These are phyloP conservation scores for Gamarada debralockiae DNA, from an alignment of 495 filamentous ascomycete species.

Conservation along the genomic window DNA sequence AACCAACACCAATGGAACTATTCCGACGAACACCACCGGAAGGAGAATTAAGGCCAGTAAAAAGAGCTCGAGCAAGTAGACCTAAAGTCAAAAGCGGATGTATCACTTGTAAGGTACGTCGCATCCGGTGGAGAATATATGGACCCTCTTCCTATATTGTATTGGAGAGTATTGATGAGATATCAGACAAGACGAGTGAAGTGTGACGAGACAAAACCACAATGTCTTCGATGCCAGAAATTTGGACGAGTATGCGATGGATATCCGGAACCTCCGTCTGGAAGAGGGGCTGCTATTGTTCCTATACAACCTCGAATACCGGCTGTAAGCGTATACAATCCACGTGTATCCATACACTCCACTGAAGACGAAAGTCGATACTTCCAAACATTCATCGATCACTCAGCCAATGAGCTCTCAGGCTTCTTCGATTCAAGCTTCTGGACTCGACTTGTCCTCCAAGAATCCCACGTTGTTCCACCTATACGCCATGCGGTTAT, in stretches of 20 bases:
- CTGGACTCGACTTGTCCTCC: conserved; percentile 53
- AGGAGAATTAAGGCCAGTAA: conserved; percentile 2
- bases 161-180: neutral
- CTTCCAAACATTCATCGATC: conserved; percentile 56
- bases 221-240: conserved; percentile 47
- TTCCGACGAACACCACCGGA: conserved; percentile 8
- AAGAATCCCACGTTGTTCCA: conserved; percentile 54
- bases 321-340: conserved; percentile 1
- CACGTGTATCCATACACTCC: conserved; percentile 10
- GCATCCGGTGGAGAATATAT: neutral
- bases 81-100: conserved; percentile 25
- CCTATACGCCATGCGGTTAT: conserved; percentile 63
- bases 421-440: conserved; percentile 53
- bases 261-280: conserved; percentile 15
- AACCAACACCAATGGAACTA: conserved; percentile 1
- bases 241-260: conserved; percentile 53
- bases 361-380: conserved; percentile 45
- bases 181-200: conserved; percentile 41
- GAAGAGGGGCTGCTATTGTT: neutral
- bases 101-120: conserved; percentile 24
- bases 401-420: conserved; percentile 52
- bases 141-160: neutral
- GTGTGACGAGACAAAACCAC: conserved; percentile 54
- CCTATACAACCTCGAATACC: conserved; percentile 18
- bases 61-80: conserved; percentile 15